phyloP scores from a whole-genome alignment of 306 rosid genomes.

The Trifolium dubium region DNA sequence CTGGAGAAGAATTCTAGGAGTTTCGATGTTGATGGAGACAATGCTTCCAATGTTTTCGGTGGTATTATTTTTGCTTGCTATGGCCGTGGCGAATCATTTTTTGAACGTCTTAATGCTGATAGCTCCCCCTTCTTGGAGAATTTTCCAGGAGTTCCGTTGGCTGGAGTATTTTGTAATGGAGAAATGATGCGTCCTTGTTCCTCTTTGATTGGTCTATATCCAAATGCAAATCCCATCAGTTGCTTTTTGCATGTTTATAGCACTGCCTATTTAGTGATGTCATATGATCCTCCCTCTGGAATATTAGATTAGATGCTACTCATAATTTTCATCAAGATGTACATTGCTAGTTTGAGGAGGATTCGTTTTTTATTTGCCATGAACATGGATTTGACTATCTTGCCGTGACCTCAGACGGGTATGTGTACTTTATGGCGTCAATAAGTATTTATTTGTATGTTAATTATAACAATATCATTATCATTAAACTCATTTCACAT shows the following conservation, averaged over 20 bases:
- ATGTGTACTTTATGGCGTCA: neutral
- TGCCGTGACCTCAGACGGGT: neutral
- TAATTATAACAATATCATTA: neutral
- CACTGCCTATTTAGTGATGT: constrained; percentile 65
- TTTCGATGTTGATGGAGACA: constrained; percentile 28
- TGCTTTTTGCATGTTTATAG: constrained; percentile 69
- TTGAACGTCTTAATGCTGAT: constrained; percentile 56
- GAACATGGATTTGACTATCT: constrained; percentile 19
- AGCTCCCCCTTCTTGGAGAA: constrained; percentile 61
- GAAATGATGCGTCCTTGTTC: constrained; percentile 68
- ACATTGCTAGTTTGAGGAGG: constrained; percentile 14
- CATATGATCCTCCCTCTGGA: constrained; percentile 53
- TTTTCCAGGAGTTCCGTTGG: constrained; percentile 66
- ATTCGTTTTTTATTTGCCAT: neutral
- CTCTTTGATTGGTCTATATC: constrained; percentile 41
- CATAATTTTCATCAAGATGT: constrained; percentile 18
- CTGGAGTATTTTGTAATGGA: constrained; percentile 76
- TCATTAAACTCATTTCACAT: constrained; percentile 15
- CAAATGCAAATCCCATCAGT: constrained; percentile 46
- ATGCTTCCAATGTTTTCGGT: constrained; percentile 56
- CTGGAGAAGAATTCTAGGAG: constrained; percentile 42
- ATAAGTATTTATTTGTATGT: neutral
- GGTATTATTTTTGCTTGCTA: constrained; percentile 69
- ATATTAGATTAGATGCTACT: constrained; percentile 48
- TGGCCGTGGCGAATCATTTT: constrained; percentile 71